Base-by-base conservation (phyloP, 768 basidiomycete species). In the Auriscalpium microsporum region DNA sequence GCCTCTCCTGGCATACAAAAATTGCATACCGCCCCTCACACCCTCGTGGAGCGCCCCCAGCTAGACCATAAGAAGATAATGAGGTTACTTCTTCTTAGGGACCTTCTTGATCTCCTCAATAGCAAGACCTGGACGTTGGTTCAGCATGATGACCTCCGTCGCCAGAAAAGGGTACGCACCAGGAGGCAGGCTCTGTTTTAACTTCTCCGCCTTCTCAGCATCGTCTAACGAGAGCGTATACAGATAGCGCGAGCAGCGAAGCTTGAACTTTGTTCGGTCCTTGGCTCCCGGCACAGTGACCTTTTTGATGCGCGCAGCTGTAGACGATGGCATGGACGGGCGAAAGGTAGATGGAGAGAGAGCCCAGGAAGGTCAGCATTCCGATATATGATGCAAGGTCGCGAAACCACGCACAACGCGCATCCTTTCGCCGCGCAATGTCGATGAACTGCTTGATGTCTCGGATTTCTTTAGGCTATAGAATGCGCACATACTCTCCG, bases 371-470 rank as follows among this genome's bases (percentile, higher is more conserved):
- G 5, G 28, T 28, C 28, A 28, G 28, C 36, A 17, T 44, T 47
- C 11, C 10, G 42, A 38, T 19, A 56, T 17, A 4, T 23, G 16
- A 19, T 33, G 47, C 13, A 21, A 52, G 55, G 40, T 28, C 16
- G 14, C 56, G 23, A 45, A 23, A 37, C 45, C 40, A 86, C 94
- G 73, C 69, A 96, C 95, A 84, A 58, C 82, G 83, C 62, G 96
- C 96, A 82, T 96, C 95, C 82, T 93, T 95, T 77, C 95, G 85
- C 78, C 86, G 85, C 54, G 94, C 87, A 72, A 95, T 91, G 77
- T 93, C 87, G 73, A 98, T 90, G 79, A 98, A 97, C 74, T 90
- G 80, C 79, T 98, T 99, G 82, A 98, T 97, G 75, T 98, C 94
- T 66, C 81, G 80, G 78, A 99, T 86, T 84, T 97, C 90, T 78